Base-by-base conservation (phyloP, 2,329 filamentous ascomycete species). In the Fusarium secorum region DNA sequence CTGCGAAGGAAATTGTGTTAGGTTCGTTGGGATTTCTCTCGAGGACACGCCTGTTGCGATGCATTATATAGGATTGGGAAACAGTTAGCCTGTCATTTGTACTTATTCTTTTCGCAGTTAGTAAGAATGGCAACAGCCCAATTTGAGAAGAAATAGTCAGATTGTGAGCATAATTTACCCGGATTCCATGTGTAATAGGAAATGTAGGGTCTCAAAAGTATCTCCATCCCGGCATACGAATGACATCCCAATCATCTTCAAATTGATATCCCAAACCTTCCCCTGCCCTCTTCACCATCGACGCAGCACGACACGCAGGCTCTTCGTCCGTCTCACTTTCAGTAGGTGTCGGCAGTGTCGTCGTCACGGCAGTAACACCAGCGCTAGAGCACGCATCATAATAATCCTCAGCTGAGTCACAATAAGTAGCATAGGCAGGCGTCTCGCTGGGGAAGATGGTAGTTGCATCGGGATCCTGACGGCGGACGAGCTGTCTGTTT, bases 31-130 rank as follows among this genome's bases (percentile, higher is more conserved):
- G 7, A 5, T 45, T 28, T 45, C 24, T 28, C 11, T 45, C 0
- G 8, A 15, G 0, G 18, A 28, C 0, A 45, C 42, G 0, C 24
- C 42, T 14, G 24, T 45, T 0, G 24, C 24, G 0, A 45, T 14
- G 4, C 18, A 45, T 28, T 28, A 45, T 28, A 0, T 45, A 1
- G 15, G 35, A 10, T 7, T 7, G 1, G 5, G n/a, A 41, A n/a
- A 1, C 11, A 38, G 18, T 7, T 38, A 13, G 11, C n/a, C 14
- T 15, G 11, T 20, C 6, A n/a, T 8, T n/a, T 8, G 7, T 13
- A 38, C 36, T 5, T 38, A 5, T 36, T 20, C 11, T 7, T 11
- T n/a, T n/a, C 36, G 6, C 3, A 7, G 7, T 38, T 20, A 8
- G 36, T n/a, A 13, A 13, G 11, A 38, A 11, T 18, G n/a, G n/a